phyloP scores from a whole-genome alignment of 345 rosid species.

The Salix arbutifolia region DNA sequence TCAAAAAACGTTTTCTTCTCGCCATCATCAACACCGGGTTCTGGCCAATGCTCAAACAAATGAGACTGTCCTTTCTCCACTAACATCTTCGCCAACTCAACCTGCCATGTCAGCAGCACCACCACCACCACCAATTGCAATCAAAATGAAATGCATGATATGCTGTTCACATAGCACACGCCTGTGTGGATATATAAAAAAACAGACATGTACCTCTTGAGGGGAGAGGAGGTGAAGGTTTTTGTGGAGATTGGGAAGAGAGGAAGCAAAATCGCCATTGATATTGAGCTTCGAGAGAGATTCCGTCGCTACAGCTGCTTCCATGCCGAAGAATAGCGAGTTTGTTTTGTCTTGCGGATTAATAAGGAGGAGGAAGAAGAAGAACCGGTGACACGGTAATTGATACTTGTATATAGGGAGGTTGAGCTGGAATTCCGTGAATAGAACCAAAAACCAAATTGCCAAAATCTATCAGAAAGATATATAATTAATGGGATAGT shows the following conservation, averaged over 20 bases:
- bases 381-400: no score
- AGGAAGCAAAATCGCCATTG: constrained; percentile 38
- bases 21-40: constrained; percentile 59
- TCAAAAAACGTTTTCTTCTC: constrained; percentile 58
- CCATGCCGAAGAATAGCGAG: no score
- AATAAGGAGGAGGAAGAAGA: not conserved
- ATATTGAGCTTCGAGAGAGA: constrained; percentile 33
- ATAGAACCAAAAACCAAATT: no score
- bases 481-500: no score
- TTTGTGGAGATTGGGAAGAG: constrained; percentile 53
- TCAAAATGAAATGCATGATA: not conserved
- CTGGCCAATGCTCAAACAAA: constrained; percentile 72
- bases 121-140: not conserved
- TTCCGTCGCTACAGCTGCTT: constrained; percentile 4
- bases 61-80: constrained; percentile 68
- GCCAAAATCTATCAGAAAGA: no score
- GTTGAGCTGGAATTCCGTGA: no score
- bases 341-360: no score
- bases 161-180: not conserved
- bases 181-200: not conserved
- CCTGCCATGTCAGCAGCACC: constrained; percentile 34
- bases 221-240: constrained; percentile 55
- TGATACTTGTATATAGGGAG: no score
- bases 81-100: constrained; percentile 69
- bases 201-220: constrained; percentile 39